Conservation (phyloP, 2,329 filamentous ascomycete species). For the Aplosporella prunicola region DNA sequence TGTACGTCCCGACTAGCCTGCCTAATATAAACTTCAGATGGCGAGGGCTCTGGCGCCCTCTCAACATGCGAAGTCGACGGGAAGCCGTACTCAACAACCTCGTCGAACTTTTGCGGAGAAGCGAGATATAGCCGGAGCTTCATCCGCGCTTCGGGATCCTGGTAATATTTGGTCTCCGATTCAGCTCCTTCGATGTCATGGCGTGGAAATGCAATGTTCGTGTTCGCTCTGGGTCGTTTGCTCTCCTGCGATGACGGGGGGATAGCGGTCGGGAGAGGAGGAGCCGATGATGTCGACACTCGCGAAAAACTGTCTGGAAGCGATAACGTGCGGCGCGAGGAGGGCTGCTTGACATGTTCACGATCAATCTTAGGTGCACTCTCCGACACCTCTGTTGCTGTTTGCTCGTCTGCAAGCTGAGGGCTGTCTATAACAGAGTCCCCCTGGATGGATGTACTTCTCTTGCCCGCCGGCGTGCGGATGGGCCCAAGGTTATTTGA, state of each 20-base stretch:
- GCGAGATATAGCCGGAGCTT: slow-evolving; percentile 80
- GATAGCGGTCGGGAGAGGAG: slow-evolving; percentile 35
- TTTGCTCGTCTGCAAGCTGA: not conserved
- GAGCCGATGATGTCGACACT: slow-evolving; percentile 36
- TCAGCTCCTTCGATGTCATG: slow-evolving; percentile 45
- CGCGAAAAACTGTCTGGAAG: slow-evolving; percentile 57
- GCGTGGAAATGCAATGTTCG: slow-evolving; percentile 16
- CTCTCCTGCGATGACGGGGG: slow-evolving; percentile 18
- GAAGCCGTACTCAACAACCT: slow-evolving; percentile 89
- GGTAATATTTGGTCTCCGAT: slow-evolving; percentile 69
- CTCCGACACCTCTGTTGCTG: too few species aligned
- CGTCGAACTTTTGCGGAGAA: slow-evolving; percentile 90
- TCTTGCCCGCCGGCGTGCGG: slow-evolving; percentile 2
- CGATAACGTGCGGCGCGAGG: slow-evolving; percentile 61
- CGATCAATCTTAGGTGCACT: too few species aligned
- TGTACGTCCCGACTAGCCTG: slow-evolving; percentile 44
- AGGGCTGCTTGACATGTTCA: not conserved
- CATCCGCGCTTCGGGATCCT: slow-evolving; percentile 77
- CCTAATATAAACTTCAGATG: slow-evolving; percentile 21
- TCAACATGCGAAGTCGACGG: too few species aligned
- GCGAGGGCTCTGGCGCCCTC: slow-evolving; percentile 4
- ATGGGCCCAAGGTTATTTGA: slow-evolving; percentile 1
- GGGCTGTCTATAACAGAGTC: slow-evolving; percentile 3
- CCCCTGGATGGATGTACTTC: slow-evolving; percentile 2
- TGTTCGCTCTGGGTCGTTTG: slow-evolving; percentile 5